Percentiles rank a stretch among this genome's conserved stretches.
phyloP scores from a whole-genome alignment of 768 basidiomycete species.

The Macrocybe gigantea region DNA sequence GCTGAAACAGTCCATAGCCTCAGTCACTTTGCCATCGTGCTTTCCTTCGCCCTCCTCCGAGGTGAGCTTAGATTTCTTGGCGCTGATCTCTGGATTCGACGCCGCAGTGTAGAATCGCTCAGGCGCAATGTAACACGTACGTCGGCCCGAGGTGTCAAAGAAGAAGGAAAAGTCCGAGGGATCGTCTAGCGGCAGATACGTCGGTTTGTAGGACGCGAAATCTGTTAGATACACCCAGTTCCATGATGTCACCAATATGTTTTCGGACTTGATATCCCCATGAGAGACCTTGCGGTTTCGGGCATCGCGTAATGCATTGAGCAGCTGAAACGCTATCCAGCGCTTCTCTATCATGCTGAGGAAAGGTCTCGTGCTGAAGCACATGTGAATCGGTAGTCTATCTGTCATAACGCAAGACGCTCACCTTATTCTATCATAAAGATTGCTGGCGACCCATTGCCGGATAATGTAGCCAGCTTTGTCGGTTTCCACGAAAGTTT shows the following conservation, averaged over 20 bases:
- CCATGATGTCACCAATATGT: constrained; percentile 93
- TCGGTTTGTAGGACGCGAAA: constrained; percentile 94
- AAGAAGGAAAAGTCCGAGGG: constrained; percentile 97
- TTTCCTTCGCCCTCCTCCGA: constrained; percentile 55
- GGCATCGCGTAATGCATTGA: constrained; percentile 79
- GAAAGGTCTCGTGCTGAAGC: constrained; percentile 86
- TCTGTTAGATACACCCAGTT: constrained; percentile 95
- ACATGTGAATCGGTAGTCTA: neutral
- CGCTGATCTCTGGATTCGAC: constrained; percentile 62
- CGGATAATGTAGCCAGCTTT: constrained; percentile 93
- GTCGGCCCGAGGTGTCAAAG: constrained; percentile 90
- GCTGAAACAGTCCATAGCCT: constrained; percentile 97
- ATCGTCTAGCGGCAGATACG: constrained; percentile 91
- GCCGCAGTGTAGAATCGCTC: constrained; percentile 87
- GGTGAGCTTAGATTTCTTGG: constrained; percentile 53
- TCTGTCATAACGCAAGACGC: constrained; percentile 13
- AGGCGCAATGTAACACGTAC: constrained; percentile 95
- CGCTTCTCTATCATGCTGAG: constrained; percentile 89
- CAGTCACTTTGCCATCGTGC: constrained; percentile 79
- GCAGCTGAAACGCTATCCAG: constrained; percentile 94
- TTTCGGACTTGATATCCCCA: constrained; percentile 97
- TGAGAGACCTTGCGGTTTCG: constrained; percentile 87
- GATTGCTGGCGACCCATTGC: constrained; percentile 90
- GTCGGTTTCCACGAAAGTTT: constrained; percentile 89
- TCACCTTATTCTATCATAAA: constrained; percentile 97